Evolutionary conservation across 345 rosid species (phyloP), one percentile per base, ranked within the genome.

Genomic region (Bruguiera sexangula): DNA sequence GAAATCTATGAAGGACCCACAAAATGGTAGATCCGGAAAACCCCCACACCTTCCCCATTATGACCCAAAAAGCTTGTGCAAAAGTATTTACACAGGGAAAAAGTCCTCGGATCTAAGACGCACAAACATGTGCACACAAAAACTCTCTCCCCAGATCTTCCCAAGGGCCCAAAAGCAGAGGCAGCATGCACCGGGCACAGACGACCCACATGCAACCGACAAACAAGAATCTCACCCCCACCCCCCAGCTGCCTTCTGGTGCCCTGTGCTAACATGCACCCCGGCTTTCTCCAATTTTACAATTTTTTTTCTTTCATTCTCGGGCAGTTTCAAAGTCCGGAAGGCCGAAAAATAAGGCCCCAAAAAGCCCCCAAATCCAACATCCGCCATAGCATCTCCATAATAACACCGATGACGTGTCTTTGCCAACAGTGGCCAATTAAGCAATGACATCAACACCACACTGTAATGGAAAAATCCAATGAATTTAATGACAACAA

Each of bases 21-120:
- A 66, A 72, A 60, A 63, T 70, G 69, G 36, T 37, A 58, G 65
- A 76, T 70, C 73, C 72, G 68, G 67, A 67, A 66, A 72, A 57
- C 22, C 74, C 81, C 67, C 65, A 75, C 61, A 64, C 51, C 71
- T 22, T 59, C 37, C 37, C 37, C 37, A 7, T 8, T 52, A 66
- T 43, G 22, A 37, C 27, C 72, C n/a, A 62, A 70, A 81, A 54
- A 13, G 37, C 26, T 24, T 18, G 29, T 36, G 72, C 37, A 52
- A 62, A 58, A 29, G 31, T 13, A 13, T 56, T 56, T 7, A 61
- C 54, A 63, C 67, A 59, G 15, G 48, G 74, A 66, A 50, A 48
- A 63, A 57, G 60, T 60, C 31, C 66, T 10, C 54, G 59, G 68
- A 62, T 34, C 60, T 26, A 24, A 32, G 7, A 32, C 30, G 26